These are phyloP conservation scores for Chaetomium globosum DNA, from an alignment of 2,329 filamentous ascomycete species.

Conservation along the genomic window DNA sequence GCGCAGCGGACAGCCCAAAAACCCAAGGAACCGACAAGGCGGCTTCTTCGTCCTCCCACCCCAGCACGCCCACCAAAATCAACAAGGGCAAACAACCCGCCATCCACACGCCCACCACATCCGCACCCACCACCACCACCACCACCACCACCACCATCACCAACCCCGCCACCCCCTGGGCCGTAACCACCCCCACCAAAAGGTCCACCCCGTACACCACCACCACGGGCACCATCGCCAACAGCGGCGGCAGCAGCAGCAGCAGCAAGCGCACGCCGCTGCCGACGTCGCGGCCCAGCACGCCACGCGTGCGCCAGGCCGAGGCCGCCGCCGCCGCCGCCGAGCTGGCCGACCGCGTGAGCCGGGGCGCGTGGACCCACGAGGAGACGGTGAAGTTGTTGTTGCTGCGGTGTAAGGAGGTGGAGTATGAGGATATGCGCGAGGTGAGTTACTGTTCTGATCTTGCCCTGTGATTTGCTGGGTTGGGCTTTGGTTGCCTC, in stretches of 20 bases:
- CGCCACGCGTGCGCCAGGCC: not conserved
- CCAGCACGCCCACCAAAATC: not conserved
- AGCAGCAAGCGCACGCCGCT: slow-evolving; percentile 8
- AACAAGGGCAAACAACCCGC: not conserved
- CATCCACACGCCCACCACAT: not conserved
- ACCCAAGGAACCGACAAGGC: not conserved
- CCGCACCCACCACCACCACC: too few species aligned
- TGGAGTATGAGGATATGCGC: not conserved
- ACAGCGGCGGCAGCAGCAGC: not conserved
- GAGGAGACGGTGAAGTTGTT: slow-evolving; percentile 15
- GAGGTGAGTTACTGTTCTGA: not conserved
- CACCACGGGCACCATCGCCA: not conserved
- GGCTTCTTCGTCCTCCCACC: not conserved
- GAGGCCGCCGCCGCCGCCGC: not conserved
- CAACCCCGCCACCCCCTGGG: too few species aligned
- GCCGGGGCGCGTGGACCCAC: not conserved
- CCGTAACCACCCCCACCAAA: too few species aligned
- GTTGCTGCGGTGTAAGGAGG: slow-evolving; percentile 1
- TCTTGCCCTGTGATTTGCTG: not conserved
- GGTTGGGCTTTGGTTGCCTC: too few species aligned
- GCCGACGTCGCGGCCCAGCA: slow-evolving; percentile 1
- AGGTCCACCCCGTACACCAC: not conserved
- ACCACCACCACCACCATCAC: too few species aligned
- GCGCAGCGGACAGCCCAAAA: not conserved
- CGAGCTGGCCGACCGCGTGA: not conserved